Evolutionary conservation across 139 green algal species (phyloP), one percentile per base, ranked within the genome.

Genomic region (Nannochloris sp.): DNA sequence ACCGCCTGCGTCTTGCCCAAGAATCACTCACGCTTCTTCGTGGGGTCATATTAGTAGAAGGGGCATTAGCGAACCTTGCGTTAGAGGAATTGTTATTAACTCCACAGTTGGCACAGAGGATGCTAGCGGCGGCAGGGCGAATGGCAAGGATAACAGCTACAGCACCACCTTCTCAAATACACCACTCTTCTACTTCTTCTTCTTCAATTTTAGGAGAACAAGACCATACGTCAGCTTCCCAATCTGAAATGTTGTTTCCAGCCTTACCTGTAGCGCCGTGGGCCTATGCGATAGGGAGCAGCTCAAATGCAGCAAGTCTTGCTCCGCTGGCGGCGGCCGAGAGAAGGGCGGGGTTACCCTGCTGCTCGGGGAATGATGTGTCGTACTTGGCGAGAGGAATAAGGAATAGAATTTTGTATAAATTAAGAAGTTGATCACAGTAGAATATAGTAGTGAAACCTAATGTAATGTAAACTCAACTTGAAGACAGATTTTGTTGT

Each of bases 21-120:
- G 68, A 75, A 48, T 64, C 60, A 3, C 51, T 71, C 24, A 75
- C 68, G 27, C 61, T 75, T n/a, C 61, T 75, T 36, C 29, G 68
- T 0, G 61, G 68, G 36, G 30, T 75, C 32, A 57, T 75, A 29
- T 13, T 38, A 4, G 54, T 62, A 1, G 66, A 67, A 1, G 36
- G n/a, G 34, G 44, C 7, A 34, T 25, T 56, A 19, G 13, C 3
- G 3, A 12, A 42, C 10, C 42, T 47, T 3, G 66, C 37, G 7
- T 39, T 73, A n/a, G 66, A 73, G 4, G 66, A 73, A 6, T 23
- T 73, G 27, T 29, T 36, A 9, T 29, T 23, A 13, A 39, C 63
- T 2, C 56, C 66, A 2, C 38, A 48, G 2, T 27, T 58, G 1
- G 29, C 37, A 3, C 66, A 58, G 38, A 29, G 56, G 27, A 27